Base-by-base conservation (phyloP, 805 yeast genomes). In the Yarrowia keelungensis region DNA sequence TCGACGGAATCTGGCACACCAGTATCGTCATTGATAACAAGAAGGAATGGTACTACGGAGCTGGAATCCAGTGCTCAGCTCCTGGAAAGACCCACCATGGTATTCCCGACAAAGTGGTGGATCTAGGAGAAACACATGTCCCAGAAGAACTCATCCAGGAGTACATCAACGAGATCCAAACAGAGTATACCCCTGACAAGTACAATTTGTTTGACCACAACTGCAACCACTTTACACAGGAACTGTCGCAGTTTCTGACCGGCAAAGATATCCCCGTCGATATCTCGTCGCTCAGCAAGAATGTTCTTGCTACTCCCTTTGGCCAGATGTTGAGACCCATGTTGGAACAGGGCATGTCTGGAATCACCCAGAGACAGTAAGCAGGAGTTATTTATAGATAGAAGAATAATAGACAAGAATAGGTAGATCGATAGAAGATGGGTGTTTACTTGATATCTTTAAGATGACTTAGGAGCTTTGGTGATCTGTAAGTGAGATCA, bases 1-100 rank as follows among this genome's bases (percentile, higher is more conserved):
- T 86, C 9, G 90, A 87, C 38, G 92, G 91, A 14, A 82, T 88
- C 8, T 89, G 88, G 81, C 92, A 88, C 75, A 87, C 91, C 0
- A 81, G 86, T 1, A 76, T 80, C 8, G 84, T 87, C 1, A 86
- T 86, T 11, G 80, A 84, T 19, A 80, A 81, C 71, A 83, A 81
- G n/a, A 79, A 79, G 65, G 92, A 88, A 72, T 81, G 83, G 71
- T 88, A 82, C 73, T 86, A 85, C 66, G 89, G 88, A 69, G 82
- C 82, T 47, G 91, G 90, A 15, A 85, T 89, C 54, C 79, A 81
- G 43, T 80, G 79, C 43, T 71, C 78, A 12, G 71, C 73, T 0
- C 86, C 89, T 0, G 91, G 89, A 0, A 73, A 71, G 32, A 83
- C 90, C 26, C 86, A 87, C 72, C 86, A 86, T 71, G 92, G 92